Percentiles rank a stretch among this genome's conserved stretches.
Evolutionary conservation across 768 basidiomycete genomes (phyloP).

Genomic region (Cystoderma amianthinum): DNA sequence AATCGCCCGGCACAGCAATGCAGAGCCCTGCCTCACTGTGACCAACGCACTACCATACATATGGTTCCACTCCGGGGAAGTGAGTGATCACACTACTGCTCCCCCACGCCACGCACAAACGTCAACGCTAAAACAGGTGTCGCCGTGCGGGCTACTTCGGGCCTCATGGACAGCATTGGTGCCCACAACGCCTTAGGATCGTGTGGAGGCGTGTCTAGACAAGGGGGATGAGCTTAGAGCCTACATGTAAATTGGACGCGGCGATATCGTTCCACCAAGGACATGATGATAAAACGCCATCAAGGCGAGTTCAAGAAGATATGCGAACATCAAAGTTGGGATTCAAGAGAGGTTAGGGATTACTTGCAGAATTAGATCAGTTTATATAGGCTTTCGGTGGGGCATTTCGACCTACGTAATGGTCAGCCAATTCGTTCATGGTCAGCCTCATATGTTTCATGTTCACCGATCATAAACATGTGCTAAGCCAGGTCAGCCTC

Average conservation of each 20-base stretch:
- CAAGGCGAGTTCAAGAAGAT: neutral
- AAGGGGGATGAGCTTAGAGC: neutral
- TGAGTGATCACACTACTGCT: neutral
- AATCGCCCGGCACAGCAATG: neutral
- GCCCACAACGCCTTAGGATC: neutral
- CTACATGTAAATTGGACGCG: neutral
- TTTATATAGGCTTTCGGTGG: too few species aligned
- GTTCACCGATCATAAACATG: too few species aligned
- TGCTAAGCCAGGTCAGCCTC: too few species aligned
- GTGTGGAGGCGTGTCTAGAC: neutral
- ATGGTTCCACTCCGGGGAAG: neutral
- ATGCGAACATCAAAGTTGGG: neutral
- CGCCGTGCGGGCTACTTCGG: neutral
- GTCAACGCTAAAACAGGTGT: neutral
- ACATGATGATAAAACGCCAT: too few species aligned
- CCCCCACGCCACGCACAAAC: neutral
- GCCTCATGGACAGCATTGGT: neutral
- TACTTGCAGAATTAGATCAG: too few species aligned
- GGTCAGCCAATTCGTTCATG: too few species aligned
- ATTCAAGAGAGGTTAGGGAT: neutral
- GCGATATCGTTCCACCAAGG: too few species aligned
- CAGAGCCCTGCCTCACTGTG: too few species aligned
- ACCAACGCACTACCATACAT: neutral
- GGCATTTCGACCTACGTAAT: too few species aligned
- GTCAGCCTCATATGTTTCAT: too few species aligned